Evolutionary conservation across 2,329 filamentous ascomycete species (phyloP), one percentile per base, ranked within the genome.

Genomic region (Leptographium galeiforme): DNA sequence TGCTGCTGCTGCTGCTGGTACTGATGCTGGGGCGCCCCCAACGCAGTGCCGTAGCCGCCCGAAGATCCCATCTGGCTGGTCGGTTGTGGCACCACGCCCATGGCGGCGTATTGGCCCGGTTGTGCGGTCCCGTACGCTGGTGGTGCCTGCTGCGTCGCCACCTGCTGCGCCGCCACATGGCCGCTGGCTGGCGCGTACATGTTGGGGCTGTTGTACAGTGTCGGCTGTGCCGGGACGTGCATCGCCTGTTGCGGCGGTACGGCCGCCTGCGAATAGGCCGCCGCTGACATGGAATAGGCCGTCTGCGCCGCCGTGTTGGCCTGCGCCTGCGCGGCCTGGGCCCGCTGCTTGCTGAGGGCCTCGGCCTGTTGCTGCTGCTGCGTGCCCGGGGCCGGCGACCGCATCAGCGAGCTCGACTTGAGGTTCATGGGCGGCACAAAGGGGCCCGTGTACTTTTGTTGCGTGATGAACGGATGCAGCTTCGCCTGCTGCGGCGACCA

Each of bases 401-500:
- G 81, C 66, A 87, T 90, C 53, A 87, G 75, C 2, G 87, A 86
- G 62, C 86, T 88, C 19, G 89, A 82, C 67, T 96, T 96, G 56
- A 97, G 73, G 63, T 95, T 95, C 89, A 96, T 95, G 2, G 91
- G 91, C 10, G 93, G 93, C 48, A 97, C 87, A 64, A 98, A 98
- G 4, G 90, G 89, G 0, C 89, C 90, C 0, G 90, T 96, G 65
- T 85, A 98, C 72, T 97, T 98, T 64, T 94, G 87, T 66, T 98
- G 93, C 0, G 93, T 98, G 64, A 98, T 98, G 68, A 98, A 98
- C 0, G 93, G 93, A 65, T 98, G 93, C 56, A 96, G 73, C 66
- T 96, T 96, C 38, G 93, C 93, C 70, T 98, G 93, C 64, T 96
- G 91, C 8, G 93, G 93, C 5, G 93, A 95, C 93, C 93, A 98